Evolutionary conservation across 805 yeast species (phyloP).

Genomic region (Zygotorulaspora danielsina): DNA sequence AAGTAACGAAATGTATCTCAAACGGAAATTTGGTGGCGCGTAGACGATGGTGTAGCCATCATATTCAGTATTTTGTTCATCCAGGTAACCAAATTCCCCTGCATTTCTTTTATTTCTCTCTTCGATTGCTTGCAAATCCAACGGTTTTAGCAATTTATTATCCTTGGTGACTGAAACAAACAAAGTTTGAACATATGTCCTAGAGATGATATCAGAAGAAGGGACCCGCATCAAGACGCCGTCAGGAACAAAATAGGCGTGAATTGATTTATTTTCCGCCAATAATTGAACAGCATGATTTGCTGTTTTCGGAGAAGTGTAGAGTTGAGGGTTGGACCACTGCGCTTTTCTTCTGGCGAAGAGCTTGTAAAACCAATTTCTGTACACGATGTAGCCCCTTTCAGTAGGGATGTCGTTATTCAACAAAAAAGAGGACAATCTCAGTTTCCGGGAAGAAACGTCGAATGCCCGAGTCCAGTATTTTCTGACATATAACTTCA

Average conservation of each 20-base stretch:
- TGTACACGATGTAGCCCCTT: conserved; percentile 62
- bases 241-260: conserved; percentile 68
- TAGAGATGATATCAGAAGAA: conserved; percentile 67
- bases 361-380: conserved; percentile 45
- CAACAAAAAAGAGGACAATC: conserved; percentile 78
- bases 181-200: conserved; percentile 56
- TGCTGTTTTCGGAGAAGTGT: conserved; percentile 49
- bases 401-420: conserved; percentile 60
- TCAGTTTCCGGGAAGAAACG: conserved; percentile 49
- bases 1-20: conserved; percentile 46
- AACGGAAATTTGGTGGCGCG: conserved; percentile 72
- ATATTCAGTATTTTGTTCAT: conserved; percentile 39
- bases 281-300: conserved; percentile 45
- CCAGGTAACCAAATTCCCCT: conserved; percentile 43
- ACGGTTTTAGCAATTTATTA: conserved; percentile 53
- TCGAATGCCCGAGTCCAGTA: conserved; percentile 64
- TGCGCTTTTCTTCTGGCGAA: conserved; percentile 35
- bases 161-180: conserved; percentile 82
- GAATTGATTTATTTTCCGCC: conserved; percentile 38
- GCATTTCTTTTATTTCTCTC: conserved; percentile 37
- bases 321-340: conserved; percentile 48
- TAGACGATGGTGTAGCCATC: conserved; percentile 69
- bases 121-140: conserved; percentile 28
- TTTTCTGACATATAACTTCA: conserved; percentile 39
- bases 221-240: conserved; percentile 88